Evolutionary conservation across 768 basidiomycete genomes (phyloP).

Genomic region (Pulveroboletus sp.): DNA sequence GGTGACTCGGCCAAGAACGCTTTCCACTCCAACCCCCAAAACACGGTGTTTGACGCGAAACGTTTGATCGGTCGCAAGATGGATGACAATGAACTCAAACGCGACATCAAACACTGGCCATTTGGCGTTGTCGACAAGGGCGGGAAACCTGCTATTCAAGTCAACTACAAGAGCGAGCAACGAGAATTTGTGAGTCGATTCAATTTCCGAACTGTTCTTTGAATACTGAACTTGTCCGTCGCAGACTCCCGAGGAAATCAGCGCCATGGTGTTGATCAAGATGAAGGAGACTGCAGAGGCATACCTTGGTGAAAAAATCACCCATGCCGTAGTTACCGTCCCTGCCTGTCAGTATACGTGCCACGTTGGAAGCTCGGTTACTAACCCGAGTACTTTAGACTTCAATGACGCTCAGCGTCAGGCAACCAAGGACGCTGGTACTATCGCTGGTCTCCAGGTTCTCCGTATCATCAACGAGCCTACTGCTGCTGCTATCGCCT

Average conservation of each 20-base stretch:
- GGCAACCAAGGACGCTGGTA: conserved; percentile 97
- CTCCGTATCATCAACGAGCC: conserved; percentile 99
- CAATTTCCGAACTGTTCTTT: background rate
- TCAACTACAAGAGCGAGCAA: conserved; percentile 72
- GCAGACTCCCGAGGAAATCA: conserved; percentile 90
- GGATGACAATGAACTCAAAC: conserved; percentile 74
- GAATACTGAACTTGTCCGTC: background rate
- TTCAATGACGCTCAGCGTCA: conserved; percentile 99
- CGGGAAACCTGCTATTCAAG: conserved; percentile 76
- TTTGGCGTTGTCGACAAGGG: conserved; percentile 77
- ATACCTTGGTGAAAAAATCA: conserved; percentile 93
- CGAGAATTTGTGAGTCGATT: conserved; percentile 74
- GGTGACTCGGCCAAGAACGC: conserved; percentile 98
- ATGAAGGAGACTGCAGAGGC: conserved; percentile 99
- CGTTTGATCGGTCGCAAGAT: conserved; percentile 88
- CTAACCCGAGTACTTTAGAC: conserved; percentile 51
- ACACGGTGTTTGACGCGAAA: conserved; percentile 96
- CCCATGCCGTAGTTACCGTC: conserved; percentile 97
- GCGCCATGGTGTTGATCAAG: conserved; percentile 91
- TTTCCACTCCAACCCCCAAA: conserved; percentile 83
- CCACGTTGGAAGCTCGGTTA: background rate
- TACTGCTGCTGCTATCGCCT: conserved; percentile 95
- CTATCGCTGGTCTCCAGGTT: conserved; percentile 90
- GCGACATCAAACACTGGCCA: conserved; percentile 89
- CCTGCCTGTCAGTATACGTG: conserved; percentile 70